These are phyloP conservation scores for Noccaea bulbosa DNA, from an alignment of 345 rosid genomes.

Conservation along the genomic window DNA sequence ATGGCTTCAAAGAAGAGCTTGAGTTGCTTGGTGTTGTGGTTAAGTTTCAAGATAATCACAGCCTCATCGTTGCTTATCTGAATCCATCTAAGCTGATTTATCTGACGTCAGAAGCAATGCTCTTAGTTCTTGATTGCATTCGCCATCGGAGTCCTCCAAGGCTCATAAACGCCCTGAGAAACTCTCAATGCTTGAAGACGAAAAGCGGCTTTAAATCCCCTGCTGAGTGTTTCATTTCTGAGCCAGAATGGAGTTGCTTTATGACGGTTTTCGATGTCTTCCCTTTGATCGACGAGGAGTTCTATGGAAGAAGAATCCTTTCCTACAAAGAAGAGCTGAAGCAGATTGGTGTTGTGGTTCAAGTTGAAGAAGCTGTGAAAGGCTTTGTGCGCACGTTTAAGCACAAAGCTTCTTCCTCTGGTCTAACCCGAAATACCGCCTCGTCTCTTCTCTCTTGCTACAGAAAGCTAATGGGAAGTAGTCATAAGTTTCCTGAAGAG, in stretches of 20 bases:
- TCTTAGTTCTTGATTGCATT: slow-evolving; percentile 54
- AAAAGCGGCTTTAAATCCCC: slow-evolving; percentile 53
- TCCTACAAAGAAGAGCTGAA: slow-evolving; percentile 49
- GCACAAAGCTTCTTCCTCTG: slow-evolving; percentile 45
- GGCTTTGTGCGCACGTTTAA: slow-evolving; percentile 48
- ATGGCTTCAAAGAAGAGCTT: slow-evolving; percentile 53
- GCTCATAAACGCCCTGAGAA: slow-evolving; percentile 40
- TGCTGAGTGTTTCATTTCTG: slow-evolving; percentile 55
- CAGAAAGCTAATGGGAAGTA: slow-evolving; percentile 43
- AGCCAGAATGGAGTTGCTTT: slow-evolving; percentile 67
- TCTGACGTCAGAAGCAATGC: slow-evolving; percentile 52
- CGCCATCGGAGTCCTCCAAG: slow-evolving; percentile 11
- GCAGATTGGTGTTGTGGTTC: slow-evolving; percentile 55
- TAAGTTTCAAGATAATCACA: slow-evolving; percentile 39
- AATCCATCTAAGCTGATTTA: slow-evolving; percentile 32
- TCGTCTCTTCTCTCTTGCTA: slow-evolving; percentile 56
- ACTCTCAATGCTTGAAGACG: slow-evolving; percentile 55
- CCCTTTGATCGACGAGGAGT: slow-evolving; percentile 48
- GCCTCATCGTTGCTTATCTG: slow-evolving; percentile 48
- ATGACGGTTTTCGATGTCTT: slow-evolving; percentile 56
- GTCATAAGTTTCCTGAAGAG: slow-evolving; percentile 42
- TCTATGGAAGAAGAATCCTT: slow-evolving; percentile 48
- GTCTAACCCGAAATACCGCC: slow-evolving; percentile 46
- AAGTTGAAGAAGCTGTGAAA: slow-evolving; percentile 53
- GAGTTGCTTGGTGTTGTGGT: slow-evolving; percentile 60